phyloP scores from a whole-genome alignment of 805 yeast genomes.

The Cyberlindnera galapagoensis region DNA sequence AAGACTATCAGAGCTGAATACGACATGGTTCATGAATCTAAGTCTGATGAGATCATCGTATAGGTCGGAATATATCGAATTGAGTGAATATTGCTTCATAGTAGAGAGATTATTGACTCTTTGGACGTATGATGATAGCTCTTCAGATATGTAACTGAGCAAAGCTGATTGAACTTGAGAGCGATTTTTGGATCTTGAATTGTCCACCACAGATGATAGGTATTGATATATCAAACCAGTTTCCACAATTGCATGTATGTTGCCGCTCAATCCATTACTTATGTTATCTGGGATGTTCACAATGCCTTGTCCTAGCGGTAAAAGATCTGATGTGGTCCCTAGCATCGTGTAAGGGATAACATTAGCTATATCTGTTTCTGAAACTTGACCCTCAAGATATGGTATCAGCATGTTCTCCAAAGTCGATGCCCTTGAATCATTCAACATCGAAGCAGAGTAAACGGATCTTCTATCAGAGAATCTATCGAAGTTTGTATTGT shows the following conservation, averaged over 20 bases:
- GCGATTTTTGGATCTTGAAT: conserved; percentile 19
- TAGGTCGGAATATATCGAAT: conserved; percentile 30
- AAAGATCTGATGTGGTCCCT: conserved; percentile 56
- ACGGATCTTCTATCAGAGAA: conserved; percentile 32
- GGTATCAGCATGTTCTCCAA: conserved; percentile 26
- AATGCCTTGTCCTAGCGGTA: conserved; percentile 34
- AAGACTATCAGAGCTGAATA: conserved; percentile 25
- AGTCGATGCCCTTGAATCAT: conserved; percentile 15
- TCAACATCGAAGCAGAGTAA: conserved; percentile 20
- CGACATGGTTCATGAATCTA: conserved; percentile 47
- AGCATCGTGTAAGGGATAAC: conserved; percentile 47
- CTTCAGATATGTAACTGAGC: conserved; percentile 36
- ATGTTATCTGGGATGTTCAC: conserved; percentile 44
- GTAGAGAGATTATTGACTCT: conserved; percentile 40
- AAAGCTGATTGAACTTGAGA: conserved; percentile 63
- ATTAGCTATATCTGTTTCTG: conserved; percentile 37
- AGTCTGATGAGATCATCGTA: conserved; percentile 48
- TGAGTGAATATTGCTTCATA: conserved; percentile 25
- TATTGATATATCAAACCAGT: conserved; percentile 61
- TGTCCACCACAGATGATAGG: conserved; percentile 30
- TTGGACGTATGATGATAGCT: conserved; percentile 36
- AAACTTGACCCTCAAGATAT: conserved; percentile 28
- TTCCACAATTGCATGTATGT: conserved; percentile 55
- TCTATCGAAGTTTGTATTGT: conserved; percentile 28
- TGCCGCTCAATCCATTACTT: conserved; percentile 49